Base-by-base conservation (phyloP, 179 eudicot species). In the Beta macrorhiza region DNA sequence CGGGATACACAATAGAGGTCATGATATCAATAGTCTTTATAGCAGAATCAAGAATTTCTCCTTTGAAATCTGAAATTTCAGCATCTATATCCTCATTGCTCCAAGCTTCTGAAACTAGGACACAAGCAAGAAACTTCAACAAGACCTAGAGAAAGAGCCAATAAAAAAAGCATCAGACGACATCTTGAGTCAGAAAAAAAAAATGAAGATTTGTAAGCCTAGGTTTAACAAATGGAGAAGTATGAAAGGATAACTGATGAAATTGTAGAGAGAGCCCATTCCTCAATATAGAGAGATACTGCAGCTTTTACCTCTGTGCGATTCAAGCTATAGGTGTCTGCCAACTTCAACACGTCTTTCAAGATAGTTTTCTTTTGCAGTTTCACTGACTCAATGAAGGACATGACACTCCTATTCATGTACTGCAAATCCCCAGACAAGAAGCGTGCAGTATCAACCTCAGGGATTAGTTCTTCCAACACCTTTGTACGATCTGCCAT, bases 381-480 rank as follows among this genome's bases (percentile, higher is more conserved):
- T 84, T 87, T 94, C 64, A 93, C 91, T 44, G 99, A 91, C 82
- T 91, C 98, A 85, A 89, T 81, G 67, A 89, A 85, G 70, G 95
- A 85, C 81, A 88, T 91, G 56, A 97, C 82, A 79, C 85, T 91
- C 78, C 80, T 89, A 79, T 88, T 87, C 80, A 86, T 91, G 78
- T 97, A 97, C 73, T 88, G 83, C 22, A 78, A 53, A 84, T 97
- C 99, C 82, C 93, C 92, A 63, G 94, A 91, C 64, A 97, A 81
- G 81, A 97, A 94, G 55, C 97, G 92, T 79, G 87, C 87, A 84
- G 91, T 86, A 73, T 94, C 95, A 78, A 97, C 92, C 44, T 93
- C 99, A 76, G 99, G 99, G 77, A 97, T 91, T 80, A 97, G 86
- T 90, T 94, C 92, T 83, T 94, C 97, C 90, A 97, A 87, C 80